Evolutionary conservation across 495 filamentous ascomycete genomes (phyloP).

Genomic region (Talaromyces liani): DNA sequence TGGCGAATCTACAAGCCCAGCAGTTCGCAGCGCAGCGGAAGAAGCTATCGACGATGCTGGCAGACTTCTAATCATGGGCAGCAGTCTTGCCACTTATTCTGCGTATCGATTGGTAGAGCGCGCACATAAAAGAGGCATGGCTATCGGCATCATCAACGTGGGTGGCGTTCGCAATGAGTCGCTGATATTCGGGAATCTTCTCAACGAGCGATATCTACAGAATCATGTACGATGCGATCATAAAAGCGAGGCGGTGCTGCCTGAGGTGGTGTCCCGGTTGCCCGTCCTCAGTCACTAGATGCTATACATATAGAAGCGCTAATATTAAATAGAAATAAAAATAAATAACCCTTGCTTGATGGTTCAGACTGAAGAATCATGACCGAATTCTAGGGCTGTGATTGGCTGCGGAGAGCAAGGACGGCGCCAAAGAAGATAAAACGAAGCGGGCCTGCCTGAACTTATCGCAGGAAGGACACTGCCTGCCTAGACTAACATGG

Average conservation of each 20-base stretch:
- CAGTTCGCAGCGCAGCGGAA: conserved; percentile 71
- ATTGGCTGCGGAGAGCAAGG: not conserved
- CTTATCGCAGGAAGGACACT: not conserved
- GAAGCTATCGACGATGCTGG: conserved; percentile 67
- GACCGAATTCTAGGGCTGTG: not conserved
- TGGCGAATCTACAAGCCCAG: conserved; percentile 69
- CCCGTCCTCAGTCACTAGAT: conserved; percentile 7
- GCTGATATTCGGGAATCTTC: conserved; percentile 49
- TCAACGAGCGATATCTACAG: conserved; percentile 9
- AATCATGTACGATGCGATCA: conserved; percentile 33
- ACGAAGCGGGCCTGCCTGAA: not conserved
- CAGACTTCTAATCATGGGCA: conserved; percentile 72
- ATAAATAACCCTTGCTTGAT: not conserved
- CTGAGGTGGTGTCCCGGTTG: conserved; percentile 26
- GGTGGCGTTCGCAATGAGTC: conserved; percentile 79
- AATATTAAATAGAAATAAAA: not conserved
- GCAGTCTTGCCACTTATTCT: conserved; percentile 87
- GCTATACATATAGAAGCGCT: not conserved
- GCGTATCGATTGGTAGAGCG: conserved; percentile 84
- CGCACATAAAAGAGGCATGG: conserved; percentile 74
- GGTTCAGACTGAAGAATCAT: not conserved
- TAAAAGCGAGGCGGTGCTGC: conserved; percentile 29
- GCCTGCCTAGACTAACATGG: conserved; percentile 19
- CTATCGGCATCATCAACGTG: conserved; percentile 76
- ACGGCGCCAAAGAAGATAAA: not conserved